Conservation (phyloP, 1,284 basidiomycete genomes). For the Lentinula novae-zelandiae region DNA sequence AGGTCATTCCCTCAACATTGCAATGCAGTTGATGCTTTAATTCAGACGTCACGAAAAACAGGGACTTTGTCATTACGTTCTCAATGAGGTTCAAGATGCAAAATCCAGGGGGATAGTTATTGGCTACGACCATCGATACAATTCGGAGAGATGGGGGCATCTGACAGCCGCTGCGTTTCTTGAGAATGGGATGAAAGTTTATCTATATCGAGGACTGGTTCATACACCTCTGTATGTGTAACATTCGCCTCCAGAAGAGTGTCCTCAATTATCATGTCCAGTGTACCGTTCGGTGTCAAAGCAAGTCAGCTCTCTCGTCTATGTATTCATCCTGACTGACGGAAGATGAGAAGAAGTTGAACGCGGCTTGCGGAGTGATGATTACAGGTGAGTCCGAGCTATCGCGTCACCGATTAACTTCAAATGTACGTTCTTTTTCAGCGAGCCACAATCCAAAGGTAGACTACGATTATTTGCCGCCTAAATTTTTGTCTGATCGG, state of each 20-base stretch:
- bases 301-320: background rate
- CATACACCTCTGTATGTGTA: slow-evolving; percentile 74
- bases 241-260: background rate
- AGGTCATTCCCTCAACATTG: slow-evolving; percentile 36
- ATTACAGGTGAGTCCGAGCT: slow-evolving; percentile 59
- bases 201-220: slow-evolving; percentile 65
- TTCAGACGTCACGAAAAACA: slow-evolving; percentile 22
- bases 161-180: slow-evolving; percentile 72
- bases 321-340: background rate
- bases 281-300: slow-evolving; percentile 77
- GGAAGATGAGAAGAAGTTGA: slow-evolving; percentile 29
- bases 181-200: slow-evolving; percentile 60
- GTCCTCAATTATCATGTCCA: background rate
- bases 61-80: slow-evolving; percentile 75
- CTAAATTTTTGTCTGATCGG: background rate
- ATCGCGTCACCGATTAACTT: slow-evolving; percentile 1
- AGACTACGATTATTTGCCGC: slow-evolving; percentile 1
- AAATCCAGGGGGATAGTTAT: slow-evolving; percentile 66
- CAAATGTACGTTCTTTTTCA: slow-evolving; percentile 23
- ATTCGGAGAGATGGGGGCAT: slow-evolving; percentile 73
- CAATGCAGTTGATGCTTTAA: background rate
- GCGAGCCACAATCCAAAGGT: slow-evolving; percentile 87
- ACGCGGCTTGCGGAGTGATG: slow-evolving; percentile 82
- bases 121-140: slow-evolving; percentile 78
- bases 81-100: slow-evolving; percentile 49